These are phyloP conservation scores for Plectosphaerella sp. DNA, from an alignment of 2,329 filamentous ascomycete genomes.

Conservation along the genomic window DNA sequence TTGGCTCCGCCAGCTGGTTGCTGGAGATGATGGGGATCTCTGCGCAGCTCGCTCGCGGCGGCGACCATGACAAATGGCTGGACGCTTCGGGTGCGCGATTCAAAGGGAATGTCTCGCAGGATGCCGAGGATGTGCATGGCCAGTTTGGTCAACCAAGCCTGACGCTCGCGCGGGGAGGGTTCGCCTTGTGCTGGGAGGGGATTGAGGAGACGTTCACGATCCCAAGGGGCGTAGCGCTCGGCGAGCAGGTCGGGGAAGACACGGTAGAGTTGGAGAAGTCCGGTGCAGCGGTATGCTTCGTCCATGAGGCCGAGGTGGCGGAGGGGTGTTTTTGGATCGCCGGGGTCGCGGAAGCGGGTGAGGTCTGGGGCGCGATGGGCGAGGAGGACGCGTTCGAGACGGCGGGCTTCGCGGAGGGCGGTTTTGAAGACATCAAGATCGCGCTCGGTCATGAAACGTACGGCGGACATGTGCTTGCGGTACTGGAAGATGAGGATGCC, in stretches of 20 bases:
- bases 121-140: conserved; percentile 12
- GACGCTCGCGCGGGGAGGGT: conserved; percentile 8
- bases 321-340: conserved; percentile 10
- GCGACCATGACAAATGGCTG: conserved; percentile 12
- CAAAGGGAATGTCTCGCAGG: conserved; percentile 8
- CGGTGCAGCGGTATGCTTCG: conserved; percentile 13
- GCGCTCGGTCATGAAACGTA: conserved; percentile 12
- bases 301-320: conserved; percentile 13
- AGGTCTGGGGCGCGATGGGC: conserved; percentile 4
- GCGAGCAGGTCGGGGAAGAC: conserved; percentile 16
- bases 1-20: neutral
- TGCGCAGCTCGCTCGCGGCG: conserved; percentile 11
- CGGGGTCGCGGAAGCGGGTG: conserved; percentile 10
- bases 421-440: conserved; percentile 12
- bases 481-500: conserved; percentile 14
- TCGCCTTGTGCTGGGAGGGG: neutral
- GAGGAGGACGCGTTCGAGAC: conserved; percentile 10
- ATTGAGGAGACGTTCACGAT: conserved; percentile 3
- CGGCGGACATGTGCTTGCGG: conserved; percentile 10
- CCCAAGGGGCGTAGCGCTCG: conserved; percentile 12
- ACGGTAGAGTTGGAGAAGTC: conserved; percentile 14
- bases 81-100: conserved; percentile 7
- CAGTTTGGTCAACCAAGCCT: conserved; percentile 12
- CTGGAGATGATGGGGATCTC: neutral
- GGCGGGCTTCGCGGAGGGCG: conserved; percentile 8